Evolutionary conservation across 2,329 filamentous ascomycete species (phyloP), one percentile per base, ranked within the genome.

Genomic region (Fusarium continuum): DNA sequence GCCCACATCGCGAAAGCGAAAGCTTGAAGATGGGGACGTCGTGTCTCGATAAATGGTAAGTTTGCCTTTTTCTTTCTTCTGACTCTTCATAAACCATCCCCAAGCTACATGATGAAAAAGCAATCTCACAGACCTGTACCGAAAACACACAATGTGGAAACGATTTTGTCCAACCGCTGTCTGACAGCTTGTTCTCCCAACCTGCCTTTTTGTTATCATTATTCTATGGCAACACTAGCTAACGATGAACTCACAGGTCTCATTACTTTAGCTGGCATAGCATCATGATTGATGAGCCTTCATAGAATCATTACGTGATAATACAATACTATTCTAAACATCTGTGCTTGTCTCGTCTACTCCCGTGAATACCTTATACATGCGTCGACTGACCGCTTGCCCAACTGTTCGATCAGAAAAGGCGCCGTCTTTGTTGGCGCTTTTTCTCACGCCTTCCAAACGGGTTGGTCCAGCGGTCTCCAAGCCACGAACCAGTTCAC

Each of bases 61-160:
- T 75, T 61, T 7, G 23, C 31, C 16, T 57, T 56, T 54, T 52
- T 67, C 43, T 52, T 61, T 55, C 50, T 63, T 39, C 38, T 3
- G 1, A 17, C 26, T 48, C 26, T 23, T 14, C 17, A 19, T 40
- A 35, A 57, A 48, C 25, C 53, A 22, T n/a, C 17, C 49, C 60
- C 64, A 72, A 70, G 70, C 71, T 60, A 64, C 56, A 86, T 91
- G 90, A 91, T 90, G 88, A 92, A 80, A 84, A 76, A 79, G 73
- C 79, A 83, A 81, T 79, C 85, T 89, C 89, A 92, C 89, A 92
- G 89, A 92, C 89, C 90, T 92, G 89, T 90, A 89, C 90, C 83
- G 88, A 92, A 90, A 78, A 73, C 39, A 71, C 72, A 70, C 31
- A 67, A 82, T 91, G 88, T 90, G 83, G 89, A 91, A 83, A 81